phyloP scores from a whole-genome alignment of 2,329 filamentous ascomycete species.

The Fonsecaea nubica region DNA sequence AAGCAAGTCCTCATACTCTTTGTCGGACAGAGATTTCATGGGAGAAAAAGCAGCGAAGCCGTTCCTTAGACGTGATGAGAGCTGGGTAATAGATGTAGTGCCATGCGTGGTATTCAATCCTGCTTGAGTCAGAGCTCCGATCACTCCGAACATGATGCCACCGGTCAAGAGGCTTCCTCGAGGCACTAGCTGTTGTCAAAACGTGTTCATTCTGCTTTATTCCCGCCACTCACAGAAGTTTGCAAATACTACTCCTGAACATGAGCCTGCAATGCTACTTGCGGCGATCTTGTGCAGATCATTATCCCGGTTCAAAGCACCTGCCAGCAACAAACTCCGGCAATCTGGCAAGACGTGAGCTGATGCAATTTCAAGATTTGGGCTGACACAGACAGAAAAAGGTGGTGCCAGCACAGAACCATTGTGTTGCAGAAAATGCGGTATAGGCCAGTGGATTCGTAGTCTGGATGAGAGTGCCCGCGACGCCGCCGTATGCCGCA shows the following conservation, averaged over 20 bases:
- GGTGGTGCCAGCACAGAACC: slow-evolving; percentile 76
- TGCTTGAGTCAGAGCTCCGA: slow-evolving; percentile 33
- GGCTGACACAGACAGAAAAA: slow-evolving; percentile 69
- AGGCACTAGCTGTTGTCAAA: slow-evolving; percentile 25
- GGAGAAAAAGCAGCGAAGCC: slow-evolving; percentile 67
- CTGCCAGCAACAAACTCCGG: slow-evolving; percentile 23
- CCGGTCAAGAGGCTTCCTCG: slow-evolving; percentile 32
- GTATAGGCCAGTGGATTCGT: slow-evolving; percentile 73
- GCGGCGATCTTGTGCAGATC: slow-evolving; percentile 38
- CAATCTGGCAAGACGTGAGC: slow-evolving; percentile 18
- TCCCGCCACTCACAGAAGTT: slow-evolving; percentile 32
- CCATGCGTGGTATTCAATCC: slow-evolving; percentile 51
- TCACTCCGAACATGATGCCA: slow-evolving; percentile 31
- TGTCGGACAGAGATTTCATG: slow-evolving; percentile 71
- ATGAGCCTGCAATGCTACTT: slow-evolving; percentile 37
- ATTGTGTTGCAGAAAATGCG: slow-evolving; percentile 75
- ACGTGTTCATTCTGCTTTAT: neutral
- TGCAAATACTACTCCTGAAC: slow-evolving; percentile 33
- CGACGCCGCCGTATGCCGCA: slow-evolving; percentile 69
- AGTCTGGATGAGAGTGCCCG: slow-evolving; percentile 72
- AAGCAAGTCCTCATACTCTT: slow-evolving; percentile 74
- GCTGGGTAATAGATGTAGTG: slow-evolving; percentile 3
- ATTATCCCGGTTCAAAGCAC: slow-evolving; percentile 36
- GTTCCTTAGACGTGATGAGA: slow-evolving; percentile 18
- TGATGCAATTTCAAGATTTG: neutral